Evolutionary conservation across 1,139 yeast species (phyloP), one percentile per base, ranked within the genome.

Genomic region (Saccharomyces hybrid): DNA sequence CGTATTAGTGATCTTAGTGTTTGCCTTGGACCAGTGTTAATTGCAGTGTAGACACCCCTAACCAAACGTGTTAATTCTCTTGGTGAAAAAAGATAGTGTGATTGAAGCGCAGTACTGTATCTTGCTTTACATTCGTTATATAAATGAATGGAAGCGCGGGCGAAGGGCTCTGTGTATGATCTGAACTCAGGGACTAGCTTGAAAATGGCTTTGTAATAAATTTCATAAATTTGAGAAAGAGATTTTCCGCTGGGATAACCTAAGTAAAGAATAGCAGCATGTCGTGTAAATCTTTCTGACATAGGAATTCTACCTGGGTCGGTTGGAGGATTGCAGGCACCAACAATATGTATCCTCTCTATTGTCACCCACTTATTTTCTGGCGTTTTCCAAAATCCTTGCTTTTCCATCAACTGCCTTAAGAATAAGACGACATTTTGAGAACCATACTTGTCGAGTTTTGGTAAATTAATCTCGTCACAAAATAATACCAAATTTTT

Each of bases 61-160:
- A 83, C 74, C 96, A 96, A 89, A 56, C 98, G 73, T 0, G 98
- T 89, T 27, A 93, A 75, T 65, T 93, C 99, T 67, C 98, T 82
- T 0, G 99, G 98, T 27, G 96, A 85, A 65, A 85, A 87, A 0
- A 88, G 74, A 64, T 89, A 88, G 64, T 88, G 95, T 0, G 69
- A 56, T 49, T 75, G 79, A 0, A 63, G 56, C 1, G 57, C 53
- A 1, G 71, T 54, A 0, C 75, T 68, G 61, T 85, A 80, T 2
- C 65, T 59, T 0, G 60, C 55, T 51, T 73, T 77, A 2, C 85
- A 80, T 16, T 62, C 55, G 1, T 66, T 59, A 66, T 87, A 93
- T 0, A 88, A 76, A 2, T 77, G 77, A 4, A 91, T 71, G 85
- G 91, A 86, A 0, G 95, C 82, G 4, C 51, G 46, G 0, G 95